Evolutionary conservation across 345 rosid genomes (phyloP).

Genomic region (Hirschfeldia incana): DNA sequence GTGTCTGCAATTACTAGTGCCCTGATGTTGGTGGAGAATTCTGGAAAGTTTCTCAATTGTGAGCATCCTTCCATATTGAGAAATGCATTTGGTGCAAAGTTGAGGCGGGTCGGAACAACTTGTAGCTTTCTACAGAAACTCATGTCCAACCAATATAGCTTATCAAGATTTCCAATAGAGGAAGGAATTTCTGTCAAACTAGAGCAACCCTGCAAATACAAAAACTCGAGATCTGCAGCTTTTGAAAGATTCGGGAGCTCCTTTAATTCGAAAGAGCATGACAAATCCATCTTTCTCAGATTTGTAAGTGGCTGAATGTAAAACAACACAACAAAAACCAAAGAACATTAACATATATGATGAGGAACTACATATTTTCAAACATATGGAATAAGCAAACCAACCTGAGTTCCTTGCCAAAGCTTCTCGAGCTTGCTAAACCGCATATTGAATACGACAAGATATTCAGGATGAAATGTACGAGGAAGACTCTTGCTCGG

Average conservation of each 20-base stretch:
- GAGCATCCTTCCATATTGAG: not conserved
- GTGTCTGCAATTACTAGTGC: not conserved
- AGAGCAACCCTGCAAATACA: not conserved
- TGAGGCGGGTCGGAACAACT: not conserved
- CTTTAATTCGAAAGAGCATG: not conserved
- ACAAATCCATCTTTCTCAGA: not conserved
- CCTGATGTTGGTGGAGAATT: slow-evolving; percentile 6
- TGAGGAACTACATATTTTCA: too few species aligned
- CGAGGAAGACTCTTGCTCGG: not conserved
- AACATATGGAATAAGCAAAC: not conserved
- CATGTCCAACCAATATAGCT: not conserved
- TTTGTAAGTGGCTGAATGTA: not conserved
- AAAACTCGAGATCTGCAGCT: not conserved
- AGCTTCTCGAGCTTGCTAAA: not conserved
- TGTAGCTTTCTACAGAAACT: not conserved
- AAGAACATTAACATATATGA: not conserved
- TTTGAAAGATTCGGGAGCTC: not conserved
- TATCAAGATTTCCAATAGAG: not conserved
- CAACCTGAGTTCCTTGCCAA: not conserved
- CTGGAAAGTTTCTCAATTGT: slow-evolving; percentile 18
- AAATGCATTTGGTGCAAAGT: not conserved
- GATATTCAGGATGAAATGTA: not conserved
- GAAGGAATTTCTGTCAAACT: not conserved
- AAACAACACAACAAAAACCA: not conserved
- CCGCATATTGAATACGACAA: not conserved